phyloP scores from a whole-genome alignment of 1,284 basidiomycete species.

The Puccinia triticina region DNA sequence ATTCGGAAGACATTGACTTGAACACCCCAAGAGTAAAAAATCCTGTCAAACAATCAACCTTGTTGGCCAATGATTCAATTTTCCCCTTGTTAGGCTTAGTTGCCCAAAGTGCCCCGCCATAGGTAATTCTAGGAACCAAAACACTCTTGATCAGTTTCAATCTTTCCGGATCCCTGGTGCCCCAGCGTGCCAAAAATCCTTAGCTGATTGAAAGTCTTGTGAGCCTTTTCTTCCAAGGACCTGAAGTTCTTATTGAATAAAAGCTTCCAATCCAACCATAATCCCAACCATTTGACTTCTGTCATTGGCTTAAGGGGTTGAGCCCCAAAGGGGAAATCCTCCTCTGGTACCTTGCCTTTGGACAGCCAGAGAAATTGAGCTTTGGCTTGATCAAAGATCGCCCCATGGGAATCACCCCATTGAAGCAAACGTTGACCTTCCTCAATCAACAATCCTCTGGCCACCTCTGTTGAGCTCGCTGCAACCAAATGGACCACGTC shows the following conservation, averaged over 20 bases:
- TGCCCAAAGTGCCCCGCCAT: not conserved
- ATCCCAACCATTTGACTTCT: slow-evolving; percentile 24
- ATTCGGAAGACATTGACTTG: not conserved
- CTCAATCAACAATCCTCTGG: not conserved
- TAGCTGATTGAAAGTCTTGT: not conserved
- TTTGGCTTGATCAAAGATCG: slow-evolving; percentile 15
- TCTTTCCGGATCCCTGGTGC: not conserved
- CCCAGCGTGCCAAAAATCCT: not conserved
- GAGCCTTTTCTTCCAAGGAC: too few relatives aligned
- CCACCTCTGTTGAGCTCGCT: too few relatives aligned
- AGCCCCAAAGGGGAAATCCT: not conserved
- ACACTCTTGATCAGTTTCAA: not conserved
- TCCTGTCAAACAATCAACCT: not conserved
- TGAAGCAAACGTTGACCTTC: not conserved
- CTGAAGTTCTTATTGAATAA: not conserved
- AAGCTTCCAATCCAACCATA: too few relatives aligned
- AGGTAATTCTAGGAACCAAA: not conserved
- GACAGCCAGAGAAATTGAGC: not conserved
- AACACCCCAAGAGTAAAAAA: not conserved
- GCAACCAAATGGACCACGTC: slow-evolving; percentile 18
- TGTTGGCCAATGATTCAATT: not conserved
- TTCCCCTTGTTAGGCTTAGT: not conserved
- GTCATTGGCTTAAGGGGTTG: too few relatives aligned
- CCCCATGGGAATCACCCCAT: not conserved
- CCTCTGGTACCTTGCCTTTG: too few relatives aligned